Conservation (phyloP, 768 basidiomycete species). For the Amanita polypyramis region DNA sequence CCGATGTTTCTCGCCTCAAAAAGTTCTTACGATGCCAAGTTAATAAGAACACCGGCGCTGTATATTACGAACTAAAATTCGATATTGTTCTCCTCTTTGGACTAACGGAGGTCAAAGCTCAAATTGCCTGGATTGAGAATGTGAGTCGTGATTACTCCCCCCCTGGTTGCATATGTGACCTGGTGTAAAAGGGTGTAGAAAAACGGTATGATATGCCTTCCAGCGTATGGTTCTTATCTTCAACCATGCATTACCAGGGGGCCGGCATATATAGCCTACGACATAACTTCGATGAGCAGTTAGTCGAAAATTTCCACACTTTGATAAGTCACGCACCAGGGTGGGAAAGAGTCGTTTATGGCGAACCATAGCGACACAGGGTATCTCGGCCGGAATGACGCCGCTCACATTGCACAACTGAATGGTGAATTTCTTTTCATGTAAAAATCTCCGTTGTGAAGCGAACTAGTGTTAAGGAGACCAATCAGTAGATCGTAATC, state of each 20-base stretch:
- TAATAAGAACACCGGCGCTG: not conserved
- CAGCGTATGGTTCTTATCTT: not conserved
- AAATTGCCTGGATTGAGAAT: conserved; percentile 32
- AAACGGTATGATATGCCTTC: conserved; percentile 10
- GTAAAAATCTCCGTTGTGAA: no score
- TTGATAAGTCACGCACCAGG: no score
- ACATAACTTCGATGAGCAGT: not conserved
- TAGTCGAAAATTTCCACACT: no score
- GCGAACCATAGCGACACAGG: no score
- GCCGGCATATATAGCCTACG: conserved; percentile 4
- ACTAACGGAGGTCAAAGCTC: conserved; percentile 33
- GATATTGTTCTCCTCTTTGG: no score
- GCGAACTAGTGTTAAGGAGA: no score
- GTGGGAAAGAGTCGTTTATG: no score
- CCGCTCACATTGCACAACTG: no score
- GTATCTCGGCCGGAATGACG: no score
- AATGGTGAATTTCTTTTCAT: no score
- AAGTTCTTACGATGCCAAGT: not conserved
- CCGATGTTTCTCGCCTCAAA: conserved; percentile 12
- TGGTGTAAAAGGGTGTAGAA: conserved; percentile 11
- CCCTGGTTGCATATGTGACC: not conserved
- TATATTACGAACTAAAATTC: conserved; percentile 21
- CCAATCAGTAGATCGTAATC: no score
- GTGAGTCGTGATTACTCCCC: conserved; percentile 13
- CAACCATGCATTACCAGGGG: not conserved